phyloP scores from a whole-genome alignment of 805 yeast species.

The Torulaspora franciscae region DNA sequence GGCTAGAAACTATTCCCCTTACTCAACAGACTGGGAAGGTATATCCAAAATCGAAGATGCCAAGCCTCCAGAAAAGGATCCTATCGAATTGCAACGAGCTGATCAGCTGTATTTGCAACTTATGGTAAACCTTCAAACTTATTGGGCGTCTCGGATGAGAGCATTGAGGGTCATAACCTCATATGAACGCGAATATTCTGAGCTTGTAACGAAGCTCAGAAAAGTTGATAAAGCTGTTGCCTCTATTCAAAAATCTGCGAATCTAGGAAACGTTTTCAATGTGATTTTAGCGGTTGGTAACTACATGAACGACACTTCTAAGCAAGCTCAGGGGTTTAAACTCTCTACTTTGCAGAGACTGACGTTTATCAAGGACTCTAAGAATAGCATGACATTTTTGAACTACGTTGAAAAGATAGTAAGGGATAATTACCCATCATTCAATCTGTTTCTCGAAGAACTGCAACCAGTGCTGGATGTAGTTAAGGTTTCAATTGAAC shows the following conservation, averaged over 20 bases:
- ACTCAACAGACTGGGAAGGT: slow-evolving; percentile 63
- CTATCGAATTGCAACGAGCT: slow-evolving; percentile 73
- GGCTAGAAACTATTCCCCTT: slow-evolving; percentile 73
- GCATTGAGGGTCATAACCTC: slow-evolving; percentile 67
- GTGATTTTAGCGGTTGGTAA: slow-evolving; percentile 90
- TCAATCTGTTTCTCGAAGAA: slow-evolving; percentile 71
- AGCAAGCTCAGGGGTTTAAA: slow-evolving; percentile 91
- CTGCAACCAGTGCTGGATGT: slow-evolving; percentile 52
- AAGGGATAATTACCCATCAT: slow-evolving; percentile 78
- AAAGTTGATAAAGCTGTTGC: slow-evolving; percentile 69
- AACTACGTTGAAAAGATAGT: slow-evolving; percentile 89
- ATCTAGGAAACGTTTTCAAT: slow-evolving; percentile 68
- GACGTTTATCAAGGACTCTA: slow-evolving; percentile 84
- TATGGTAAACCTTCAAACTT: slow-evolving; percentile 75
- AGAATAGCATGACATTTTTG: slow-evolving; percentile 80
- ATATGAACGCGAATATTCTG: slow-evolving; percentile 74
- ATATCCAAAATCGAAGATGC: slow-evolving; percentile 38
- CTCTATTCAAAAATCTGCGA: slow-evolving; percentile 58
- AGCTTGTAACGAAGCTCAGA: slow-evolving; percentile 61
- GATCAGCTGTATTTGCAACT: slow-evolving; percentile 81
- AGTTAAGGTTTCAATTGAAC: slow-evolving; percentile 76
- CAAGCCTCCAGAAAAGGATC: slow-evolving; percentile 60
- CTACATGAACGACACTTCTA: slow-evolving; percentile 89
- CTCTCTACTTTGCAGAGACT: slow-evolving; percentile 84
- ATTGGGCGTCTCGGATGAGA: slow-evolving; percentile 90